A percentile compares a stretch with the other conserved stretches of the same genome.
Conservation (phyloP, 176 grass and related monocot genomes). For the Triticum urartu region DNA sequence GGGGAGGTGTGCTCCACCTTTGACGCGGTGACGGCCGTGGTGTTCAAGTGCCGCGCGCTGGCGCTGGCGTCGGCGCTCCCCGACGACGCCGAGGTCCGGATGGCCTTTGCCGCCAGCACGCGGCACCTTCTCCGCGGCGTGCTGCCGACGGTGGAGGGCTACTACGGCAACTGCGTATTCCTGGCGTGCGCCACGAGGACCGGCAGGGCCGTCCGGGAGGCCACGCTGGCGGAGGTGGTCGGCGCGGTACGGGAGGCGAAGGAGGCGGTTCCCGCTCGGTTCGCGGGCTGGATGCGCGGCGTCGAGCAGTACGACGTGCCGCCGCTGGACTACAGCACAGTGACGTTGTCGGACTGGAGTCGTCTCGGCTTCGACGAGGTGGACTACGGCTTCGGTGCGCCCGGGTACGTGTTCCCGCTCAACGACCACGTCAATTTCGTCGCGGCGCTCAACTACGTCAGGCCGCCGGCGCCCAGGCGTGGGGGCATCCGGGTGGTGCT, state of each 20-base stretch:
- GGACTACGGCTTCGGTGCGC: conserved; percentile 77
- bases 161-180: conserved; percentile 48
- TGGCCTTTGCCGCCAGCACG: conserved; percentile 73
- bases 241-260: conserved; percentile 63
- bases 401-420: conserved; percentile 58
- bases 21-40: conserved; percentile 64
- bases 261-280: conserved; percentile 44
- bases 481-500: conserved; percentile 62
- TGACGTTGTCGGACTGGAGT: conserved; percentile 74
- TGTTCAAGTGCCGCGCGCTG: conserved; percentile 25
- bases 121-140: conserved; percentile 58
- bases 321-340: conserved; percentile 64
- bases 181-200: conserved; percentile 33
- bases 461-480: conserved; percentile 54
- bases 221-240: conserved; percentile 48
- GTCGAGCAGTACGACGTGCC: conserved; percentile 61
- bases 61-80: neutral
- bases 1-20: conserved; percentile 70
- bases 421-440: conserved; percentile 66
- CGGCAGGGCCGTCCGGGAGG: conserved; percentile 28
- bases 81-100: conserved; percentile 46
- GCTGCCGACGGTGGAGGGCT: conserved; percentile 47
- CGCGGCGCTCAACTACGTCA: conserved; percentile 54
- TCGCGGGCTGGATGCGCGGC: conserved; percentile 65
- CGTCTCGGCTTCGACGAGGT: conserved; percentile 81